Evolutionary conservation across 2,329 filamentous ascomycete species (phyloP), one percentile per base, ranked within the genome.

Genomic region (Talaromyces marneffei): DNA sequence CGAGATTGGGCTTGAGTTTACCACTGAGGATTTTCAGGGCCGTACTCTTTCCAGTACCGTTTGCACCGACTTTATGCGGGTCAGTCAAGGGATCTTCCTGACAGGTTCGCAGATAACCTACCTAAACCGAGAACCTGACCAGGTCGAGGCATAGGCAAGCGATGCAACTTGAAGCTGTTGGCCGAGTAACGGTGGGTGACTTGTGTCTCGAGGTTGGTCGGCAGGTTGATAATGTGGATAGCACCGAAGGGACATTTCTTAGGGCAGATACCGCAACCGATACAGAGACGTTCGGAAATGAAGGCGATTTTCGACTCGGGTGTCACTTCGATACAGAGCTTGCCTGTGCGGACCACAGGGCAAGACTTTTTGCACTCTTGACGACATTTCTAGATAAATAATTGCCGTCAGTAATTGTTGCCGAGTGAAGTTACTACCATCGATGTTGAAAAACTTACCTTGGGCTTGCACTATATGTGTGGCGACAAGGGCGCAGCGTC

Each of bases 1-100:
- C 94, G 78, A 99, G 78, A 77, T 99, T 99, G 63, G 94, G 94
- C 86, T 99, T 99, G 72, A 99, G 84, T 81, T 97, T 99, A 74
- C 94, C 94, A 72, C 91, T 96, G 71, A 99, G 87, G 76, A 99
- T 97, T 83, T 99, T 99, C 77, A 99, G 82, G 8, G 94, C 95
- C n/a, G 94, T 99, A 81, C 92, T 97, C 86, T 99, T 99, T 79
- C 94, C 94, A 71, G 97, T 99, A 91, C 95, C 94, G 86, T 99
- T 99, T 70, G 94, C 97, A 77, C 94, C 95, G 48, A 99, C 95
- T 62, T 59, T 46, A 25, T 12, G 2, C 27, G n/a, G 16, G 50
- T 62, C 33, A 62, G 60, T 31, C 20, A 33, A 12, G 29, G n/a
- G 7, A 55, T 37, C 54, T 31, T 46, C 14, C 42, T 14, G 7